phyloP scores from a whole-genome alignment of 768 basidiomycete species.

The Leccinellum albellum region DNA sequence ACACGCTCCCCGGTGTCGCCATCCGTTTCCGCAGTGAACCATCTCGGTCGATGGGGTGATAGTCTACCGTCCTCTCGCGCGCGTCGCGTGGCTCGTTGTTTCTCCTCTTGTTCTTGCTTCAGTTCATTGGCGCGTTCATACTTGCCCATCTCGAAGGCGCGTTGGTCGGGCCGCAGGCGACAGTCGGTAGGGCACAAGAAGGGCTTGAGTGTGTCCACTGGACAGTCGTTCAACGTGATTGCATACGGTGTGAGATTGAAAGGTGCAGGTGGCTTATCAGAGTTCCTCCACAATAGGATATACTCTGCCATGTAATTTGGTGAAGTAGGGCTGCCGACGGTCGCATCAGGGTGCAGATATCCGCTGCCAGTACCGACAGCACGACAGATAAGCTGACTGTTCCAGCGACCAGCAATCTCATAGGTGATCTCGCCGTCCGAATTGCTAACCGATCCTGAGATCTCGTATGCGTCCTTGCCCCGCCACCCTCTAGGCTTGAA shows the following conservation, averaged over 20 bases:
- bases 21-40: slow-evolving; percentile 83
- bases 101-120: slow-evolving; percentile 80
- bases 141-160: slow-evolving; percentile 87
- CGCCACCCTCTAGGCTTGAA: slow-evolving; percentile 98
- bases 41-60: slow-evolving; percentile 75
- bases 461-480: slow-evolving; percentile 88
- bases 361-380: slow-evolving; percentile 58
- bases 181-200: slow-evolving; percentile 90
- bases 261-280: slow-evolving; percentile 74
- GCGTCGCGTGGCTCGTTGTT: slow-evolving; percentile 65
- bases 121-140: slow-evolving; percentile 81
- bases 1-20: slow-evolving; percentile 86
- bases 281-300: slow-evolving; percentile 90
- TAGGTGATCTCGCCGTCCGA: slow-evolving; percentile 61
- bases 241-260: slow-evolving; percentile 97
- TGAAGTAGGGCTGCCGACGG: slow-evolving; percentile 44
- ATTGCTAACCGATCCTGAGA: slow-evolving; percentile 80
- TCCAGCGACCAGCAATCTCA: slow-evolving; percentile 95
- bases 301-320: slow-evolving; percentile 58
- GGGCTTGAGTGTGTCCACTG: slow-evolving; percentile 59
- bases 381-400: slow-evolving; percentile 87
- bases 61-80: slow-evolving; percentile 71
- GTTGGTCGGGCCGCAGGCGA: slow-evolving; percentile 86
- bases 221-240: slow-evolving; percentile 87
- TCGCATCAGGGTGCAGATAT: slow-evolving; percentile 68